Conservation (phyloP, 1,284 basidiomycete genomes). For the Moniliella sp. region DNA sequence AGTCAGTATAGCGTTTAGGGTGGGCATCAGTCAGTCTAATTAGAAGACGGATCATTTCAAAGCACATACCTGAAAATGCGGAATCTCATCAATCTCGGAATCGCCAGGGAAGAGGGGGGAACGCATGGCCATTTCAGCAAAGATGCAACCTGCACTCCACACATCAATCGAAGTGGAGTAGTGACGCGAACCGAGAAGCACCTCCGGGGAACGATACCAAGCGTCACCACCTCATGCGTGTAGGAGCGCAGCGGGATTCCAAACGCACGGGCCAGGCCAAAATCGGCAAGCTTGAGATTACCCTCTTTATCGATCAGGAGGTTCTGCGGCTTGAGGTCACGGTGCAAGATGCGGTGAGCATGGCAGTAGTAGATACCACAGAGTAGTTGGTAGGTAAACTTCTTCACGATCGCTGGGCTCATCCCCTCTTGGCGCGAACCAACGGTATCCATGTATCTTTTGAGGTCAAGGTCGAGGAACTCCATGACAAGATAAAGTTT, state of each 20-base stretch:
- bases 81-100: slow-evolving; percentile 98
- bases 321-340: slow-evolving; percentile 94
- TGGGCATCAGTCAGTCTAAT: neutral
- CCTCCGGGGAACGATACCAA: slow-evolving; percentile 98
- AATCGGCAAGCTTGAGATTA: slow-evolving; percentile 52
- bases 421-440: slow-evolving; percentile 39
- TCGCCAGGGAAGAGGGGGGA: slow-evolving; percentile 88
- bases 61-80: slow-evolving; percentile 52
- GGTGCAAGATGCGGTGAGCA: slow-evolving; percentile 80
- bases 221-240: slow-evolving; percentile 85
- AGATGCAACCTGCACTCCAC: slow-evolving; percentile 88
- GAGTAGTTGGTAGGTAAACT: slow-evolving; percentile 68
- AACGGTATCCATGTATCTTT: slow-evolving; percentile 70
- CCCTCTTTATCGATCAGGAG: slow-evolving; percentile 60
- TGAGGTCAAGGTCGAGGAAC: slow-evolving; percentile 77
- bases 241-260: slow-evolving; percentile 93
- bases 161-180: slow-evolving; percentile 90
- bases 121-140: slow-evolving; percentile 73
- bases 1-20: slow-evolving; percentile 1
- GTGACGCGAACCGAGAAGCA: slow-evolving; percentile 77
- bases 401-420: slow-evolving; percentile 60
- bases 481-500: slow-evolving; percentile 94
- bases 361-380: slow-evolving; percentile 84
- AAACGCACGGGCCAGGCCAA: slow-evolving; percentile 84
- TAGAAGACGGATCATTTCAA: neutral